A percentile compares a stretch with the other conserved stretches of the same genome.
phyloP scores from a whole-genome alignment of 495 filamentous ascomycete species.

The Penicillium angulare region DNA sequence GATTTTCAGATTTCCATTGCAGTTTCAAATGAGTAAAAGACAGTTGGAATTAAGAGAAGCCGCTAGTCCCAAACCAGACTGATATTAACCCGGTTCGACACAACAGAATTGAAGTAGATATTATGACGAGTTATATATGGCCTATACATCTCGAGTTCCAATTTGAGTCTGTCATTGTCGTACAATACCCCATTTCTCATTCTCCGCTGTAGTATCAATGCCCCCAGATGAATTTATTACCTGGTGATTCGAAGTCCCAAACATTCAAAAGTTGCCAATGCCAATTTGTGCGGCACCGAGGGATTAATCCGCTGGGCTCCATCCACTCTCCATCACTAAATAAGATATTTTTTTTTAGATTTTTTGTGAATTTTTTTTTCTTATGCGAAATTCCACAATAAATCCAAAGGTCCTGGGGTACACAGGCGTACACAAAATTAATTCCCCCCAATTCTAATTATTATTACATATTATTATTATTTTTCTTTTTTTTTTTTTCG shows the following conservation, averaged over 20 bases:
- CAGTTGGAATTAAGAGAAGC: too few species aligned
- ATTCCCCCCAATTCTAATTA: not conserved
- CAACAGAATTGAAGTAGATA: too few species aligned
- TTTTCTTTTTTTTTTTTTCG: not conserved
- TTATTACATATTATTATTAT: conserved; percentile 4
- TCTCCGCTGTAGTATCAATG: too few species aligned
- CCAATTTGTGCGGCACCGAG: conserved; percentile 11
- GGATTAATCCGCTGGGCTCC: conserved; percentile 12
- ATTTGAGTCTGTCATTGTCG: too few species aligned
- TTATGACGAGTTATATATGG: too few species aligned
- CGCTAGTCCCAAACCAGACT: not conserved
- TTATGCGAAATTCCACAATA: conserved; percentile 22
- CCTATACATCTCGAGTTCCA: too few species aligned
- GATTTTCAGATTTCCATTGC: too few species aligned
- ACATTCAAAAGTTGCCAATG: not conserved
- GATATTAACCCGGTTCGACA: too few species aligned
- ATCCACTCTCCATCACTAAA: conserved; percentile 6
- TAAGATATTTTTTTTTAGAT: conserved; percentile 5
- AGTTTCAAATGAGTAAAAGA: too few species aligned
- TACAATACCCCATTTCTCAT: too few species aligned
- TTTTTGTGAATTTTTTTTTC: too few species aligned
- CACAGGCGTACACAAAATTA: conserved; percentile 1
- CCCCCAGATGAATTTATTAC: too few species aligned
- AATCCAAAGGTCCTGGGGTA: conserved; percentile 4
- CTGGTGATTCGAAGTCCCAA: not conserved